Evolutionary conservation across 2,329 filamentous ascomycete species (phyloP).

Genomic region (Bipolaris gigantea): DNA sequence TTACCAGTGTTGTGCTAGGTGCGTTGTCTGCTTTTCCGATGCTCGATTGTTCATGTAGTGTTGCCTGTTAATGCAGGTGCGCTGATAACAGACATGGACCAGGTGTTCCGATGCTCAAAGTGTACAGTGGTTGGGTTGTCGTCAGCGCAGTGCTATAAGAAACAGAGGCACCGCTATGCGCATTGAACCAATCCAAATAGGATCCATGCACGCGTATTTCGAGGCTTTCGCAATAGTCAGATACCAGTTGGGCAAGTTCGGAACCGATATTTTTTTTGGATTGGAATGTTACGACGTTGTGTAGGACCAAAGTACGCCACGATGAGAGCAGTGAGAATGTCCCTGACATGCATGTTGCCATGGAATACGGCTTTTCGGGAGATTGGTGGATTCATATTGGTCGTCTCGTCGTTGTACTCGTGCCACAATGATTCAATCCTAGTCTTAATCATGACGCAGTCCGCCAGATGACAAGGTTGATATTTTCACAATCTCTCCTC

Average conservation of each 20-base stretch:
- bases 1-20: not conserved
- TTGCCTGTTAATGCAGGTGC: constrained; percentile 23
- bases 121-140: constrained; percentile 14
- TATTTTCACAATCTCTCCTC: constrained; percentile 1
- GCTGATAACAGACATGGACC: constrained; percentile 35
- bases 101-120: constrained; percentile 28
- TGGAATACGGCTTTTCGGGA: constrained; percentile 5
- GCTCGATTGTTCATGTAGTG: constrained; percentile 13
- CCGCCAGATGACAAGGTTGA: not conserved
- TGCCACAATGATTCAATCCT: constrained; percentile 24
- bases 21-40: not conserved
- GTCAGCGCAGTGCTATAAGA: constrained; percentile 32
- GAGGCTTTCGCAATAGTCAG: constrained; percentile 27
- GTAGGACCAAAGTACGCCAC: constrained; percentile 29
- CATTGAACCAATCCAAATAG: constrained; percentile 34
- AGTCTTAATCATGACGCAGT: constrained; percentile 2
- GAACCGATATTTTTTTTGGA: constrained; percentile 3
- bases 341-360: constrained; percentile 15
- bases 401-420: constrained; percentile 21
- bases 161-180: constrained; percentile 36
- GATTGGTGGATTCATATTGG: constrained; percentile 4
- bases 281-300: constrained; percentile 16
- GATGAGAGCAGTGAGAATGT: constrained; percentile 31
- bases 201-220: constrained; percentile 20
- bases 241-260: constrained; percentile 18